Base-by-base conservation (phyloP, 169 alveolate species). In the Cryptosporidium xiaoi region DNA sequence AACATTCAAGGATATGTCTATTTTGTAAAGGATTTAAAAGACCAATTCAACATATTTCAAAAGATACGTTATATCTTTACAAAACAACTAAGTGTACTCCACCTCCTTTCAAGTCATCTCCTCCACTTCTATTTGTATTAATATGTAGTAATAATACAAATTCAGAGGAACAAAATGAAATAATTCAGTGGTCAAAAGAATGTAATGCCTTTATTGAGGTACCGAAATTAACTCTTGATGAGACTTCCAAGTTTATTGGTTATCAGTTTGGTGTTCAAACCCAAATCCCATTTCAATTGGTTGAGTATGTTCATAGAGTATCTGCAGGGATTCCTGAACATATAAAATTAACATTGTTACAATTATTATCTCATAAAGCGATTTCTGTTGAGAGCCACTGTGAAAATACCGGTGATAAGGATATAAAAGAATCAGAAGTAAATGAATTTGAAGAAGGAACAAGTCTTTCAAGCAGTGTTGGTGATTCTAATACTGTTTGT, bases 171-270 rank as follows among this genome's bases (percentile, higher is more conserved):
- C 94, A 91, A 77, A 82, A 83, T 48, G 92, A 90, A 48, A 90
- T 91, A n/a, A 91, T 90, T 31, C 92, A 91, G 34, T 84, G 91
- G 94, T 93, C 95, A n/a, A 67, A 83, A 60, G 95, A 85, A 65
- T 83, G 90, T 71, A 82, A 66, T 71, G 92, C 93, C 20, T 89
- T 83, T 64, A 91, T 92, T 18, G 93, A 92, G 20, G 82, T 92
- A 51, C 90, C 94, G 64, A 91, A 87, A 85, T 62, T 91, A 27
- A 66, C 83, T 12, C 64, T 71, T 40, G 67, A 87, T 5, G 94
- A 92, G 71, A 90, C 93, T 33, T 90, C 92, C 15, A 82, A 82
- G 64, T 92, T 89, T 58, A 71, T 92, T 51, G 83, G 85, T 36
- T 91, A 87, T 69, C 91, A 89, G 69, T 62, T 90, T 44, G 77